phyloP scores from a whole-genome alignment of 345 rosid species.

The Carallia pectinifolia region DNA sequence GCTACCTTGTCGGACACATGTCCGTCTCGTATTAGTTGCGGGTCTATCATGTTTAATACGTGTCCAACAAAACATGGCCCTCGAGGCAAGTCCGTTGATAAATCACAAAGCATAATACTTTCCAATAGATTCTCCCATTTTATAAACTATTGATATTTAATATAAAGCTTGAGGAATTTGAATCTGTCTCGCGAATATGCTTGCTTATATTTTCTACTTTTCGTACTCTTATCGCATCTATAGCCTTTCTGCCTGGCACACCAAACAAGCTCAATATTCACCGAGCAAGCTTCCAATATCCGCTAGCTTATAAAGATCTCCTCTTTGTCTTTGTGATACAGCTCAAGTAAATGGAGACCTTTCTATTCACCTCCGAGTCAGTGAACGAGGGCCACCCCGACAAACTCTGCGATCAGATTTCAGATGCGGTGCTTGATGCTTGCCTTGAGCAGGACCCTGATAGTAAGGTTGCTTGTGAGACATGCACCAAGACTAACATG shows the following conservation, averaged over 20 bases:
- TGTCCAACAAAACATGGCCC: no score
- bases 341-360: constrained; percentile 39
- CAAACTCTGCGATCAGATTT: constrained; percentile 51
- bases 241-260: neutral
- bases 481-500: constrained; percentile 52
- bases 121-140: neutral
- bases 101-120: no score
- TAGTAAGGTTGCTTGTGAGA: constrained; percentile 51
- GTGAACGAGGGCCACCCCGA: constrained; percentile 58
- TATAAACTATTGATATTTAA: neutral
- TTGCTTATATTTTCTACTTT: neutral
- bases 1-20: no score
- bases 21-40: no score
- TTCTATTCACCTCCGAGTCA: constrained; percentile 49
- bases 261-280: neutral
- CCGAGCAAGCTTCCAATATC: neutral
- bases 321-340: constrained; percentile 8
- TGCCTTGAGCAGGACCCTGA: constrained; percentile 50
- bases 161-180: neutral
- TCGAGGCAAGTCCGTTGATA: no score
- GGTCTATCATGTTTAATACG: no score
- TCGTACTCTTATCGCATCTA: neutral
- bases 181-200: neutral
- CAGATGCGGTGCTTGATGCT: constrained; percentile 49
- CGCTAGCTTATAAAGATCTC: neutral